Evolutionary conservation across 768 basidiomycete genomes (phyloP).

Genomic region (Rossbeevera mucosa): DNA sequence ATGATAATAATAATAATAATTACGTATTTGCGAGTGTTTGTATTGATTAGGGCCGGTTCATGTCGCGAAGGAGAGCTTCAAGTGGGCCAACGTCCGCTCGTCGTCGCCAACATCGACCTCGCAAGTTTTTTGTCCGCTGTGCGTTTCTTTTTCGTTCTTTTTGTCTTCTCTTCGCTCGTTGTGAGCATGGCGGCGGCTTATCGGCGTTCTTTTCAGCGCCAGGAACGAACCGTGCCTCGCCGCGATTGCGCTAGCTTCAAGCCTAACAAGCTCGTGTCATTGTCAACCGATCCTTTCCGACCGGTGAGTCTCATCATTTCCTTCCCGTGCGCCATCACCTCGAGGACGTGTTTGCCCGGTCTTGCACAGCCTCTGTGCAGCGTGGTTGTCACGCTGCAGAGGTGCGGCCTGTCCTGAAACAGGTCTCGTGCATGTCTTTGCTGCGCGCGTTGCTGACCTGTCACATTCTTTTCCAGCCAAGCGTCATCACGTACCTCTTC

Average conservation of each 20-base stretch:
- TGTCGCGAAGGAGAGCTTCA: slow-evolving; percentile 20
- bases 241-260: slow-evolving; percentile 28
- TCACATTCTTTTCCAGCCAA: slow-evolving; percentile 5
- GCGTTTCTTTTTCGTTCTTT: slow-evolving; percentile 10
- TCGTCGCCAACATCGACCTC: slow-evolving; percentile 29
- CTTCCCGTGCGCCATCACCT: slow-evolving; percentile 2
- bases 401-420: slow-evolving; percentile 17
- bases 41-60: slow-evolving; percentile 33
- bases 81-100: slow-evolving; percentile 25
- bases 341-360: slow-evolving; percentile 8
- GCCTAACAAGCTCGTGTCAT: slow-evolving; percentile 18
- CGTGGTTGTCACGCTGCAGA: slow-evolving; percentile 31
- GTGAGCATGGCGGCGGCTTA: slow-evolving; percentile 15
- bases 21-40: slow-evolving; percentile 31
- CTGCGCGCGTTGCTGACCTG: slow-evolving; percentile 19
- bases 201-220: slow-evolving; percentile 13
- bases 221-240: slow-evolving; percentile 25
- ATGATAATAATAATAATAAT: slow-evolving; percentile 20
- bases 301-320: slow-evolving; percentile 19
- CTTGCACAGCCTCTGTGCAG: slow-evolving; percentile 22
- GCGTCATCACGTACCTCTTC: slow-evolving; percentile 8
- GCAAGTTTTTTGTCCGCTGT: slow-evolving; percentile 16
- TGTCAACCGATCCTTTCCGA: slow-evolving; percentile 11
- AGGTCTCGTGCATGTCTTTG: slow-evolving; percentile 21
- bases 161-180: background rate